A percentile compares a stretch with the other conserved stretches of the same genome.
Conservation (phyloP, 169 alveolate genomes). For the Cyclospora cayetanensis region DNA sequence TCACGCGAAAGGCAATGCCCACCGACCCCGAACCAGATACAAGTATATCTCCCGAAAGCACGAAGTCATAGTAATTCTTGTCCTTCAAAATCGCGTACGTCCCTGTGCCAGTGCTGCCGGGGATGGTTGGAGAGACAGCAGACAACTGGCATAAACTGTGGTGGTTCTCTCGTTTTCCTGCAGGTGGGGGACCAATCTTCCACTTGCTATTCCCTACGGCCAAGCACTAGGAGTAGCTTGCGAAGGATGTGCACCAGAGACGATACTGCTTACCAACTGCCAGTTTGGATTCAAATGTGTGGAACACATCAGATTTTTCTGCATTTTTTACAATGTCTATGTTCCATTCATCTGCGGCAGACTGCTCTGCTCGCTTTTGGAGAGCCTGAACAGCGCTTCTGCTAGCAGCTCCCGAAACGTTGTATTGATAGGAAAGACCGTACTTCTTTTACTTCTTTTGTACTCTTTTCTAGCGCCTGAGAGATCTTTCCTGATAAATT, state of each 20-base stretch:
- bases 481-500: neutral
- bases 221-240: too few relatives aligned
- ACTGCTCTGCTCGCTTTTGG: conserved; percentile 45
- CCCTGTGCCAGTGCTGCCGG: conserved; percentile 75
- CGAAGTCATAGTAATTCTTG: conserved; percentile 80
- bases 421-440: too few relatives aligned
- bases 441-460: neutral
- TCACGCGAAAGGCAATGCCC: conserved; percentile 82
- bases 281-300: neutral
- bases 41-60: conserved; percentile 77
- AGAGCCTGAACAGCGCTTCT: conserved; percentile 51
- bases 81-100: conserved; percentile 78
- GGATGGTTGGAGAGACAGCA: conserved; percentile 47
- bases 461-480: neutral
- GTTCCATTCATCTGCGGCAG: conserved; percentile 62
- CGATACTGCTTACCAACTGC: conserved; percentile 44
- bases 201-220: conserved; percentile 62
- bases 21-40: conserved; percentile 83
- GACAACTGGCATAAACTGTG: conserved; percentile 71
- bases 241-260: conserved; percentile 15
- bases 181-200: conserved; percentile 70
- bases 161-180: conserved; percentile 5
- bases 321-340: neutral
- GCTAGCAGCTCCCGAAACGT: too few relatives aligned
- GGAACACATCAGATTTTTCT: conserved; percentile 47